Evolutionary conservation across 306 rosid species (phyloP), one percentile per base, ranked within the genome.

Genomic region (Vigna reflexopilosa): DNA sequence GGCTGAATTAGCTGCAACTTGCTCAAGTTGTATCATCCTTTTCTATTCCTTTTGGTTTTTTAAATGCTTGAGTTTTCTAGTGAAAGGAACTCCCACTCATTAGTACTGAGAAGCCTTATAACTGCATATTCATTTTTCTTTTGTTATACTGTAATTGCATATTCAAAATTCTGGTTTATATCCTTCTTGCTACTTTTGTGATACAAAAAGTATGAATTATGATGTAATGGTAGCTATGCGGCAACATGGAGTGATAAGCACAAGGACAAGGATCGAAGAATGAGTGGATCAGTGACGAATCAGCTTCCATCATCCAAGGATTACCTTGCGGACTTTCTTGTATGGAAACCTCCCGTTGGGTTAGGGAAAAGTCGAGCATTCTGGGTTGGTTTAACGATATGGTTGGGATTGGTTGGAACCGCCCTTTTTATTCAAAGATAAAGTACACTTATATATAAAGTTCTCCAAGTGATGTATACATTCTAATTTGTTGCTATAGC

Each of bases 361-460:
- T 75, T 92, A 78, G 93, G 83, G 81, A 86, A 91, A 72, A 91
- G 30, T 79, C 87, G 50, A 82, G 86, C 88, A 75, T 89, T 95
- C 79, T 95, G 98, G 98, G 79, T 89, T 40, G 93, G 90, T 59
- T 86, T 95, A 84, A 87, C 93, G 47, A 6, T 95, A 62, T 95
- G 98, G 97, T n/a, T 95, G 85, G 96, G 91, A 73, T 81, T 95
- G 82, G 97, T 93, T 80, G 98, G 97, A 80, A 90, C 97, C 57
- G 93, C 93, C 40, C 83, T 94, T 76, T 26, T 89, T 77, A 86
- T 88, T 82, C 97, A 92, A 81, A 88, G 84, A 83, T 95, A 84
- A 93, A 87, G 13, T 56, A 70, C 51, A 67, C 64, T 20, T 50
- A 22, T 28, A 61, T 80, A 76, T 20, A 15, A 38, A 22, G 30